Evolutionary conservation across 1,139 yeast species (phyloP).

Genomic region (Hemisphaericaspora subhashii): DNA sequence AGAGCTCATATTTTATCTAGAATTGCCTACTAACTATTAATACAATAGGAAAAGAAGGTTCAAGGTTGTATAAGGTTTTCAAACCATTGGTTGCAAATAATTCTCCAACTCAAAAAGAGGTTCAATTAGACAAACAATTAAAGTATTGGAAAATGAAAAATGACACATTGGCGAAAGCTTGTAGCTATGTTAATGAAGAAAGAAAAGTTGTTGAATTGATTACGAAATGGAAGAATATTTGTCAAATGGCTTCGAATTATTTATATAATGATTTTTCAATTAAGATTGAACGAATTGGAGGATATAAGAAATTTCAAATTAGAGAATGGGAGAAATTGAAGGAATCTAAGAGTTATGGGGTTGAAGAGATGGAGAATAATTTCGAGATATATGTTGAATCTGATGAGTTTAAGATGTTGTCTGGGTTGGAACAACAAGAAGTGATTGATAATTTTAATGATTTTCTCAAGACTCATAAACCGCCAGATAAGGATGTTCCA

Average conservation of each 20-base stretch:
- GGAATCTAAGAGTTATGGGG: conserved; percentile 4
- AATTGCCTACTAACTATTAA: neutral
- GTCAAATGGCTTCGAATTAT: conserved; percentile 19
- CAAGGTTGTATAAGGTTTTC: neutral
- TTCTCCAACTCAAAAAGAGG: conserved; percentile 7
- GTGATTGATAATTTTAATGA: conserved; percentile 8
- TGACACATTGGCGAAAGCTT: conserved; percentile 16
- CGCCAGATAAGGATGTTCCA: conserved; percentile 4
- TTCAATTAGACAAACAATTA: conserved; percentile 13
- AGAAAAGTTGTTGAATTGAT: conserved; percentile 12
- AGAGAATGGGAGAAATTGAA: conserved; percentile 11
- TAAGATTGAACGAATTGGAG: conserved; percentile 17
- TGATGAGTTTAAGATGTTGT: conserved; percentile 14
- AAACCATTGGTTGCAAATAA: conserved; percentile 6
- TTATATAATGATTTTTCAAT: conserved; percentile 15
- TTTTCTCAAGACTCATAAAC: neutral
- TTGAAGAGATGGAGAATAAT: conserved; percentile 8
- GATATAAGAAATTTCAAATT: conserved; percentile 13
- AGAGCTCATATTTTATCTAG: neutral
- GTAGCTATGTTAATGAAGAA: conserved; percentile 13
- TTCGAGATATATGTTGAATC: conserved; percentile 12
- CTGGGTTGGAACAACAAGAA: conserved; percentile 12
- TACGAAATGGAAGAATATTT: conserved; percentile 15
- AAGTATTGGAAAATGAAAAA: conserved; percentile 11
- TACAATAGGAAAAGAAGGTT: neutral